These are phyloP conservation scores for Taiwanofungus camphoratus DNA, from an alignment of 1,284 basidiomycete species.

Conservation along the genomic window DNA sequence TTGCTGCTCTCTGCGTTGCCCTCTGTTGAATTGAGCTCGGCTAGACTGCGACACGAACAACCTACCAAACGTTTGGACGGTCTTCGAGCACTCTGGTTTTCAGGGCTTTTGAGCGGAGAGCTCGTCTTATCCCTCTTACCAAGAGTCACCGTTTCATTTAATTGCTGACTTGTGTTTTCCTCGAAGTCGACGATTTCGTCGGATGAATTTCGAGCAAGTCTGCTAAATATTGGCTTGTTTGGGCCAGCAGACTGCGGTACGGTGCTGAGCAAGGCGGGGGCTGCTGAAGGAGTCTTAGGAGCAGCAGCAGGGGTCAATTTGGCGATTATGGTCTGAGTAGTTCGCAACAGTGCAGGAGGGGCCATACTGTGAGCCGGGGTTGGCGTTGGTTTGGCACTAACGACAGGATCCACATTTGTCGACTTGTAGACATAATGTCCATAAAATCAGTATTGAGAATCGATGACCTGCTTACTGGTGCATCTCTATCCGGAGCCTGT, in stretches of 20 bases:
- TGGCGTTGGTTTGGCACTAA: conserved; percentile 14
- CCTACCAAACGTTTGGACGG: conserved; percentile 20
- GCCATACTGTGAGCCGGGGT: conserved; percentile 9
- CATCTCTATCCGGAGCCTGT: conserved; percentile 22
- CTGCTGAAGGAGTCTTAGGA: conserved; percentile 7
- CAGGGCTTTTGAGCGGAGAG: conserved; percentile 4
- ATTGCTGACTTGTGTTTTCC: conserved; percentile 10
- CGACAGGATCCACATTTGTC: conserved; percentile 19
- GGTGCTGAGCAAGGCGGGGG: not conserved
- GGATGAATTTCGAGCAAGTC: conserved; percentile 23
- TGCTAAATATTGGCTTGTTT: conserved; percentile 21
- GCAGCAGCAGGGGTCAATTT: not conserved
- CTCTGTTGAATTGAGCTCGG: too few relatives aligned
- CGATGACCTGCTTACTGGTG: conserved; percentile 15
- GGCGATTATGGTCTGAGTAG: not conserved
- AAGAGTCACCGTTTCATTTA: conserved; percentile 13
- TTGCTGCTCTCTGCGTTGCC: conserved; percentile 16
- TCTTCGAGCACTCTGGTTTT: conserved; percentile 6
- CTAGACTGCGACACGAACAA: too few relatives aligned
- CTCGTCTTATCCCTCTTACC: conserved; percentile 18
- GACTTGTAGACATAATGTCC: conserved; percentile 8
- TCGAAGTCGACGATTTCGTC: conserved; percentile 30
- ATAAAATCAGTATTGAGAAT: not conserved
- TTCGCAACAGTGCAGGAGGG: not conserved
- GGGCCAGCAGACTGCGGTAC: not conserved